phyloP scores from a whole-genome alignment of 75 land plant genomes.

The Picea sitchensis region DNA sequence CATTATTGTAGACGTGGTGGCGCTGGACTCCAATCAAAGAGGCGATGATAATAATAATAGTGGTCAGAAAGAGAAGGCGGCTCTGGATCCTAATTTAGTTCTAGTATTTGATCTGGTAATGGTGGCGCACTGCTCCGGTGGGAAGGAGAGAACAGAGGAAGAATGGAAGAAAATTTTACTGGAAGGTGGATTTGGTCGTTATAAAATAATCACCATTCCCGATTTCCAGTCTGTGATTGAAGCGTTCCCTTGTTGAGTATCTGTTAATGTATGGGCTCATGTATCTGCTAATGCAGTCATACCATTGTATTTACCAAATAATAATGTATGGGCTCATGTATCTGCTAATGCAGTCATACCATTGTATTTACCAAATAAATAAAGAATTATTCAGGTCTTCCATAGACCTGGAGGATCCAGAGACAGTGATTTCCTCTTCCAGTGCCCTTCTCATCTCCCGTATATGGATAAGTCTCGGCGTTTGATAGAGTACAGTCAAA shows the following conservation, averaged over 20 bases:
- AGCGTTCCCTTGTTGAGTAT: conserved; percentile 6
- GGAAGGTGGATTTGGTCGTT: conserved; percentile 37
- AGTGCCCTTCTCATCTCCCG: too few species aligned
- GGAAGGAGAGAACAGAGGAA: conserved; percentile 24
- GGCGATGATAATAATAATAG: not conserved
- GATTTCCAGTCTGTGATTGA: conserved; percentile 21
- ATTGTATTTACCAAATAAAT: too few species aligned
- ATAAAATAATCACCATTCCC: conserved; percentile 15
- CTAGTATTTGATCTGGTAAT: conserved; percentile 26
- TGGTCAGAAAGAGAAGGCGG: not conserved
- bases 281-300: too few species aligned
- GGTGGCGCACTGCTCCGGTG: conserved; percentile 25
- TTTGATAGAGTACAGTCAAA: too few species aligned
- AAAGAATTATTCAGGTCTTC: too few species aligned
- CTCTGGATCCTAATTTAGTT: not conserved
- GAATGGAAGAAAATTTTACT: conserved; percentile 20
- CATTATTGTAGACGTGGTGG: conserved; percentile 32
- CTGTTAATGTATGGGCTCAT: too few species aligned
- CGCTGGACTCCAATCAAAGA: not conserved
- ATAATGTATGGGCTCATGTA: too few species aligned
- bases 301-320: too few species aligned
- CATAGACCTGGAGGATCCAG: too few species aligned
- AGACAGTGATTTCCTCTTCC: too few species aligned
- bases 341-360: too few species aligned
- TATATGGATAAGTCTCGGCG: too few species aligned